A percentile compares a stretch with the other conserved stretches of the same genome.
Conservation (phyloP, 352 stramenopile genomes). For the Phytophthora pinifolia region DNA sequence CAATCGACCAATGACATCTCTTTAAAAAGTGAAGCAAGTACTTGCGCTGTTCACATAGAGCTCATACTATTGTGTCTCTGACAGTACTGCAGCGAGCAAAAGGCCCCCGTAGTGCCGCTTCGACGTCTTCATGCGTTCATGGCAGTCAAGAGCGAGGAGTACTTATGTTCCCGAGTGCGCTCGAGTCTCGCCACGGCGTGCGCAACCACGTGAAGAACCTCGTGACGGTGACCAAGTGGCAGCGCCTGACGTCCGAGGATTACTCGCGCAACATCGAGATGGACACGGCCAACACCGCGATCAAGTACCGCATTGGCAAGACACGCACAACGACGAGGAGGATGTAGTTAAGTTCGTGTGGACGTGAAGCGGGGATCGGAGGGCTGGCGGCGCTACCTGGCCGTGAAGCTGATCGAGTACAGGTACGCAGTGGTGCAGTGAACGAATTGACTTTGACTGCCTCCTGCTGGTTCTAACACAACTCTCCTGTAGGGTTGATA, state of each 20-base stretch:
- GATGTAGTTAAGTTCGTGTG: slow-evolving; percentile 72
- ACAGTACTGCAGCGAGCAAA: too few species aligned
- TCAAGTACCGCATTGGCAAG: slow-evolving; percentile 86
- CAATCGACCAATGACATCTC: too few species aligned
- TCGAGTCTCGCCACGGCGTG: slow-evolving; percentile 47
- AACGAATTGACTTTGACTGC: neutral
- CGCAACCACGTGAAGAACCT: slow-evolving; percentile 73
- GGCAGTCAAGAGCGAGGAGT: slow-evolving; percentile 73
- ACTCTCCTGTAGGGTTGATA: too few species aligned
- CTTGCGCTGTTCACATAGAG: too few species aligned
- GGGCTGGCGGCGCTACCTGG: slow-evolving; percentile 67
- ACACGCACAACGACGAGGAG: slow-evolving; percentile 70
- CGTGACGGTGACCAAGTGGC: slow-evolving; percentile 61
- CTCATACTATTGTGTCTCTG: too few species aligned
- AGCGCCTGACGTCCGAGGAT: slow-evolving; percentile 72
- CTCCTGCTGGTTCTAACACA: too few species aligned
- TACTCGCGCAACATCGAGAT: slow-evolving; percentile 88
- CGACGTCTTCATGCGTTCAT: slow-evolving; percentile 50
- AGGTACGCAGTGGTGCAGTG: slow-evolving; percentile 31
- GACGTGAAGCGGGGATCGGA: slow-evolving; percentile 65
- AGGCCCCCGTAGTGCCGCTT: too few species aligned
- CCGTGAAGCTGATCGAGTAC: slow-evolving; percentile 78
- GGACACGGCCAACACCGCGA: slow-evolving; percentile 74
- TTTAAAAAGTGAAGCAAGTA: too few species aligned
- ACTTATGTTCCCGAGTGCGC: slow-evolving; percentile 63